Evolutionary conservation across 2,329 filamentous ascomycete genomes (phyloP).

Genomic region (Colletotrichum sp.): DNA sequence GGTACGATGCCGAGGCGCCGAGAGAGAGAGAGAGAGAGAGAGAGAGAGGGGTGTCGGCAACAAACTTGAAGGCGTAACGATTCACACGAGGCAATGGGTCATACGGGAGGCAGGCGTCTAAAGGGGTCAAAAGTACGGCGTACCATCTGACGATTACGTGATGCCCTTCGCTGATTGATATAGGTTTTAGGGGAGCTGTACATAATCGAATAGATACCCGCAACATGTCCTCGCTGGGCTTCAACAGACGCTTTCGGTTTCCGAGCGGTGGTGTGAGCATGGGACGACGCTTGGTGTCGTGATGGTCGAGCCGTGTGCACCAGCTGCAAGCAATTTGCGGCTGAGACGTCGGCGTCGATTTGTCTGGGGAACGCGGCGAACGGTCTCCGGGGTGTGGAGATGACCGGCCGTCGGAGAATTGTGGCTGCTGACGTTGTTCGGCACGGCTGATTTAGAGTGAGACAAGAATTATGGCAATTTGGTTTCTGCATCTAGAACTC

Average conservation of each 20-base stretch:
- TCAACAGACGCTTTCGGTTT: neutral
- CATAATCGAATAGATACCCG: conserved; percentile 24
- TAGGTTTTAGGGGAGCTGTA: conserved; percentile 21
- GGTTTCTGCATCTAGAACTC: neutral
- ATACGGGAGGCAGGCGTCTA: conserved; percentile 17
- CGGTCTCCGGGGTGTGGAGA: neutral
- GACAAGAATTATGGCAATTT: neutral
- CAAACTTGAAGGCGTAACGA: conserved; percentile 18
- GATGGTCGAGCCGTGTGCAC: neutral
- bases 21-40: neutral
- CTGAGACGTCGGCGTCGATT: neutral
- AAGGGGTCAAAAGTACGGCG: conserved; percentile 16
- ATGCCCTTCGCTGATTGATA: conserved; percentile 17
- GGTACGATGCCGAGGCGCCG: neutral
- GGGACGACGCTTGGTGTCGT: neutral
- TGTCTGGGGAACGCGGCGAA: neutral
- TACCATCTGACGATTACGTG: conserved; percentile 11
- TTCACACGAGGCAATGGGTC: conserved; percentile 16
- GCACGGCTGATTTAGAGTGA: neutral
- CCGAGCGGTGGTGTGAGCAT: neutral
- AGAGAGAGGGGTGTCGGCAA: neutral
- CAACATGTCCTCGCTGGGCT: conserved; percentile 14
- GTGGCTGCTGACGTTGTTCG: neutral
- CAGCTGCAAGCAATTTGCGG: neutral
- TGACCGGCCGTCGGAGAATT: neutral